Evolutionary conservation across 768 basidiomycete genomes (phyloP).

Genomic region (Harrya chromipes): DNA sequence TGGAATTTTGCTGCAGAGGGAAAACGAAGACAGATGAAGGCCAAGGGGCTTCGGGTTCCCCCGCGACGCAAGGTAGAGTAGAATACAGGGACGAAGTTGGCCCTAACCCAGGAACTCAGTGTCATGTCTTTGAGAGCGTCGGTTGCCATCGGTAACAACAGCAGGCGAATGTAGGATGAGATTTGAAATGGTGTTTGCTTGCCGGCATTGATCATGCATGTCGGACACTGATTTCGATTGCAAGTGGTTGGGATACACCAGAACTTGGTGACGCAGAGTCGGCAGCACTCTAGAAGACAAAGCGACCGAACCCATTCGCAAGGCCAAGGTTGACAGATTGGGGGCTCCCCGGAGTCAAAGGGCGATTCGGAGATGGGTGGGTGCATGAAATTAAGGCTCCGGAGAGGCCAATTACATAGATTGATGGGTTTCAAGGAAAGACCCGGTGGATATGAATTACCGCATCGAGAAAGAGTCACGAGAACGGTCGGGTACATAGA

Average conservation of each 20-base stretch:
- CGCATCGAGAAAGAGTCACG: neutral
- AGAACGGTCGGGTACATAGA: neutral
- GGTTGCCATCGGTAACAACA: neutral
- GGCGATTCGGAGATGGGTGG: constrained; percentile 1
- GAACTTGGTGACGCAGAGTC: no score
- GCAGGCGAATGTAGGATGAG: constrained; percentile 9
- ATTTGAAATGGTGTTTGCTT: neutral
- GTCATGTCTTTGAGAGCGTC: neutral
- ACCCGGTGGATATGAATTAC: constrained; percentile 11
- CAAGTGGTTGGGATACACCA: no score
- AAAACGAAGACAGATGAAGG: constrained; percentile 72
- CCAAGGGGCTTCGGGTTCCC: constrained; percentile 66
- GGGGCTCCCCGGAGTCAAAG: neutral
- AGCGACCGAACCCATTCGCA: no score
- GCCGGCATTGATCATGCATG: neutral
- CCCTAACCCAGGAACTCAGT: constrained; percentile 1
- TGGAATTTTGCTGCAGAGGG: constrained; percentile 45
- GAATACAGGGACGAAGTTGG: constrained; percentile 17
- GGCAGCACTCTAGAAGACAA: no score
- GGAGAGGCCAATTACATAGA: neutral
- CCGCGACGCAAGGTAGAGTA: constrained; percentile 42
- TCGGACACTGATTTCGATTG: neutral
- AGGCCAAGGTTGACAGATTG: no score
- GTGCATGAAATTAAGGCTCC: constrained; percentile 8
- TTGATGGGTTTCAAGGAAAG: constrained; percentile 18